A percentile compares a stretch with the other conserved stretches of the same genome.
Evolutionary conservation across 768 basidiomycete species (phyloP).

Genomic region (Cantharellus cinnabarinus): DNA sequence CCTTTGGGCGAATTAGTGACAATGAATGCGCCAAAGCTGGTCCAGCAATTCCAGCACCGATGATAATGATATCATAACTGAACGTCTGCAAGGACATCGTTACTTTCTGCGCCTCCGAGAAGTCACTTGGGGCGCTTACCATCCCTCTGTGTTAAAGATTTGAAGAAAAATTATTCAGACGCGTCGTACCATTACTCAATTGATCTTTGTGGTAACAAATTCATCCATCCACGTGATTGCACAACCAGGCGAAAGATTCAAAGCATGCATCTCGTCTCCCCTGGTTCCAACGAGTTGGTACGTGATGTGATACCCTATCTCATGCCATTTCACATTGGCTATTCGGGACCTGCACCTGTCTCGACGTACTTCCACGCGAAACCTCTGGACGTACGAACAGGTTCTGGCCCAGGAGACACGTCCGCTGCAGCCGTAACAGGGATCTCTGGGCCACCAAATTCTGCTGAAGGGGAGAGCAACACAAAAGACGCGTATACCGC

Average conservation of each 20-base stretch:
- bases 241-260: background rate
- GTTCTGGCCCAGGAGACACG: background rate
- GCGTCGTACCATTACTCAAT: too few relatives aligned
- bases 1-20: slow-evolving; percentile 22
- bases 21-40: slow-evolving; percentile 74
- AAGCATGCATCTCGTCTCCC: background rate
- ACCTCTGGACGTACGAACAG: background rate
- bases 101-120: too few relatives aligned
- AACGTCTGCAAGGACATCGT: background rate
- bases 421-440: slow-evolving; percentile 1
- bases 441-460: background rate
- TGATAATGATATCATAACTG: slow-evolving; percentile 59
- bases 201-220: too few relatives aligned
- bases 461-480: background rate
- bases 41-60: slow-evolving; percentile 86
- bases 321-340: slow-evolving; percentile 66
- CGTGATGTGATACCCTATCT: slow-evolving; percentile 38
- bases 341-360: slow-evolving; percentile 50
- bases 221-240: background rate
- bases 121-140: too few relatives aligned
- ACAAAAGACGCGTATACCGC: slow-evolving; percentile 23
- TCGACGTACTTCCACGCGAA: slow-evolving; percentile 47
- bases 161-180: too few relatives aligned
- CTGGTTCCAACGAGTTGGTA: slow-evolving; percentile 6
- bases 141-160: too few relatives aligned